A percentile compares a stretch with the other conserved stretches of the same genome.
Evolutionary conservation across 805 yeast genomes (phyloP).

Genomic region (Starmera dryadoides): DNA sequence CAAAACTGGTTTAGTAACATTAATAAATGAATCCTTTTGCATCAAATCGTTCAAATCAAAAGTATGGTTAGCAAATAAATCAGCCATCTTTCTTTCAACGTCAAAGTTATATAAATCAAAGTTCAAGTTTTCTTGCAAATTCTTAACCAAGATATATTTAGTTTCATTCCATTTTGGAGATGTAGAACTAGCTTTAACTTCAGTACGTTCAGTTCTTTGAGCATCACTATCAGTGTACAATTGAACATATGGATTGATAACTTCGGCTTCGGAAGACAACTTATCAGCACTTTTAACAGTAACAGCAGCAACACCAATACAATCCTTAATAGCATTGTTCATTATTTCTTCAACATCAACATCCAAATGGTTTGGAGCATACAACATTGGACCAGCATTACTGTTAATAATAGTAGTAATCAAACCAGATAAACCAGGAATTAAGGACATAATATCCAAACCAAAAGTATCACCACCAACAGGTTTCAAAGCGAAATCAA

Average conservation of each 20-base stretch:
- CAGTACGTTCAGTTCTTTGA: constrained; percentile 40
- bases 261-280: constrained; percentile 35
- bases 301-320: constrained; percentile 63
- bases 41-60: constrained; percentile 53
- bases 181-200: constrained; percentile 46
- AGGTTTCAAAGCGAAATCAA: constrained; percentile 77
- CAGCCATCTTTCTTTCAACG: constrained; percentile 45
- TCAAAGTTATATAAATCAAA: constrained; percentile 50
- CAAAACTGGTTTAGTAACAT: constrained; percentile 18
- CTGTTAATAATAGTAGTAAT: constrained; percentile 66
- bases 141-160: constrained; percentile 48
- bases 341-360: constrained; percentile 67
- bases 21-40: constrained; percentile 38
- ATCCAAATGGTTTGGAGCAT: constrained; percentile 77
- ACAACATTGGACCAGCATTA: constrained; percentile 67
- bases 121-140: constrained; percentile 48
- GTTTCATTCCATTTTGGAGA: constrained; percentile 65
- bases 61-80: constrained; percentile 39
- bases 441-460: constrained; percentile 72
- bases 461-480: constrained; percentile 89
- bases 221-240: constrained; percentile 36
- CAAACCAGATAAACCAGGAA: constrained; percentile 72
- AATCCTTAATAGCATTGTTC: constrained; percentile 56
- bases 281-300: constrained; percentile 48
- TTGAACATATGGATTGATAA: constrained; percentile 54